phyloP scores from a whole-genome alignment of 257 asterid species.

The Solanum paucissectum region DNA sequence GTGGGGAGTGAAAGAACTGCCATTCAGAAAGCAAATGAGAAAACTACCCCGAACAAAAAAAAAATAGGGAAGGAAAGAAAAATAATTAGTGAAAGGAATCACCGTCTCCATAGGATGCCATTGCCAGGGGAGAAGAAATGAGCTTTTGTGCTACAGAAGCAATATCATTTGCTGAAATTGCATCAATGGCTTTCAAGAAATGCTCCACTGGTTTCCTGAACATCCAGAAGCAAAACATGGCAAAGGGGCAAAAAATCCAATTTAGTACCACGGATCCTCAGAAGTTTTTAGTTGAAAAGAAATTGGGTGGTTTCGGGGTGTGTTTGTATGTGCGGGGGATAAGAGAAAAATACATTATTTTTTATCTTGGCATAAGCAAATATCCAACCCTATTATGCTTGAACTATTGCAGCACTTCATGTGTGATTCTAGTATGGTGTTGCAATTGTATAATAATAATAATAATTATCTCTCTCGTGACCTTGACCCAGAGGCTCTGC shows the following conservation, averaged over 20 bases:
- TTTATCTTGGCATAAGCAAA: not conserved
- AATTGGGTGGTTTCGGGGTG: not conserved
- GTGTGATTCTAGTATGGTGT: not conserved
- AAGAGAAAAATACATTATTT: not conserved
- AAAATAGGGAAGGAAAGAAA: not conserved
- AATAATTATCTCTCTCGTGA: not conserved
- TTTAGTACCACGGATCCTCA: not conserved
- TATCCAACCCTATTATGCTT: not conserved
- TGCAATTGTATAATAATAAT: not conserved
- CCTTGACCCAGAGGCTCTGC: not conserved
- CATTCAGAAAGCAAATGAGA: not conserved
- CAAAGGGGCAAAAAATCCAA: not conserved
- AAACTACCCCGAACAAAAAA: not conserved
- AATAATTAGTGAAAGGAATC: slow-evolving; percentile 4
- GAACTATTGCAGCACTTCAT: not conserved
- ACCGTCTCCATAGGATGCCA: slow-evolving; percentile 97
- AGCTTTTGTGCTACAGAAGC: slow-evolving; percentile 32
- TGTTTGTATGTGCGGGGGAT: too few species aligned
- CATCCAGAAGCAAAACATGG: slow-evolving; percentile 5
- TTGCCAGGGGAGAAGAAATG: slow-evolving; percentile 59
- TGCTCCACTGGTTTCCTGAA: slow-evolving; percentile 74
- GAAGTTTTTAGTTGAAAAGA: not conserved
- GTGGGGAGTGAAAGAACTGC: slow-evolving; percentile 71
- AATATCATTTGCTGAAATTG: slow-evolving; percentile 43
- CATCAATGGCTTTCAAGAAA: slow-evolving; percentile 58